phyloP scores from a whole-genome alignment of 768 basidiomycete genomes.

The Tylopilus vinaceipallidus region DNA sequence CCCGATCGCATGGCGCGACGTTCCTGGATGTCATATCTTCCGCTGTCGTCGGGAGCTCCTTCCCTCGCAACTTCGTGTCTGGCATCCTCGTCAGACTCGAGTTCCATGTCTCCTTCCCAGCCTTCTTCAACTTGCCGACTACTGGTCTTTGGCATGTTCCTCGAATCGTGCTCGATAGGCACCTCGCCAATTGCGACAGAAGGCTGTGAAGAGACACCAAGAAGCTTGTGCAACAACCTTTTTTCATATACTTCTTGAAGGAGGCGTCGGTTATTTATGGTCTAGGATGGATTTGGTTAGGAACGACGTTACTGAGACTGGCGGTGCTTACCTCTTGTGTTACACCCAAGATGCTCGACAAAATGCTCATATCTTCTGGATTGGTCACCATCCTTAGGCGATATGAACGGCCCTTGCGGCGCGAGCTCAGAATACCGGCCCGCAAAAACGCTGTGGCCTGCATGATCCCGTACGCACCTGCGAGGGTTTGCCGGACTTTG shows the following conservation, averaged over 20 bases:
- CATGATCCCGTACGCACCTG: conserved; percentile 77
- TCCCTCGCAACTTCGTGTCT: conserved; percentile 2
- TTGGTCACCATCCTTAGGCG: conserved; percentile 44
- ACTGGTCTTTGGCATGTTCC: conserved; percentile 12
- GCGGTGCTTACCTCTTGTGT: conserved; percentile 67
- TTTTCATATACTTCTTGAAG: conserved; percentile 68
- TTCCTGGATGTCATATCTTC: conserved; percentile 54
- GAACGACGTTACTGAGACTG: background rate
- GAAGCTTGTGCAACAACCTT: conserved; percentile 54
- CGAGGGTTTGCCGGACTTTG: conserved; percentile 78
- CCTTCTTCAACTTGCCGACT: conserved; percentile 32
- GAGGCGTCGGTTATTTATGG: conserved; percentile 67
- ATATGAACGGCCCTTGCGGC: conserved; percentile 48
- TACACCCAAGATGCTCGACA: conserved; percentile 77
- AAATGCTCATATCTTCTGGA: conserved; percentile 70
- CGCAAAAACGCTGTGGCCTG: conserved; percentile 69
- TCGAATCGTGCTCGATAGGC: conserved; percentile 9
- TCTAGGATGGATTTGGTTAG: conserved; percentile 44
- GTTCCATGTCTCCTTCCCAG: conserved; percentile 40
- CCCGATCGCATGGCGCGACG: conserved; percentile 47
- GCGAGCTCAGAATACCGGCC: conserved; percentile 59
- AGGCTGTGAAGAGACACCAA: conserved; percentile 39
- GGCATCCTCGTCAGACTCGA: conserved; percentile 24
- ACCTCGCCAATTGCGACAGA: conserved; percentile 21
- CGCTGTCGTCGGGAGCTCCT: conserved; percentile 47